Evolutionary conservation across 2,329 filamentous ascomycete genomes (phyloP).

Genomic region (Nakataea oryzae): DNA sequence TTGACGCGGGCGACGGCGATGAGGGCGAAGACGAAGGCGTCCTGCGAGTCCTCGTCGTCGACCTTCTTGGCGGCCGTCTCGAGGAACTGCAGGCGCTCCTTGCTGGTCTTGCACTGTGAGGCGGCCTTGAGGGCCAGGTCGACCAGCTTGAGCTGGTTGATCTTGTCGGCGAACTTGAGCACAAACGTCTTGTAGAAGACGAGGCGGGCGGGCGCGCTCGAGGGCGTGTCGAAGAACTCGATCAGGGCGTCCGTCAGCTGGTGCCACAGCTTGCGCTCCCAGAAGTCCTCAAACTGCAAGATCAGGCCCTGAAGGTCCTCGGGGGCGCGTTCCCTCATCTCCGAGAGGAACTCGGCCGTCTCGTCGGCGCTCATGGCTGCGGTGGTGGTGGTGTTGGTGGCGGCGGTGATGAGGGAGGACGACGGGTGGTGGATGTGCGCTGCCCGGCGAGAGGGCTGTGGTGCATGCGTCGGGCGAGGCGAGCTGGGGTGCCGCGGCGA

Average conservation of each 20-base stretch:
- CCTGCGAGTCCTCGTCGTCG: slow-evolving; percentile 84
- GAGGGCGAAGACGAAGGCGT: slow-evolving; percentile 89
- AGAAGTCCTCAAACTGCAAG: slow-evolving; percentile 88
- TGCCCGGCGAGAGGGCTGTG: slow-evolving; percentile 1
- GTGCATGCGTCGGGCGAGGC: too few relatives aligned
- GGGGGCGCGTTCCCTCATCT: slow-evolving; percentile 80
- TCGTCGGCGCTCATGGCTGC: slow-evolving; percentile 68
- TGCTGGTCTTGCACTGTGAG: slow-evolving; percentile 72
- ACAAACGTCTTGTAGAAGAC: slow-evolving; percentile 91
- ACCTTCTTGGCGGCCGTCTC: slow-evolving; percentile 77
- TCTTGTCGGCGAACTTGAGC: slow-evolving; percentile 92
- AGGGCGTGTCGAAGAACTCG: slow-evolving; percentile 74
- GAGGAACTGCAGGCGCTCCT: slow-evolving; percentile 79
- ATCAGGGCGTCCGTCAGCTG: slow-evolving; percentile 86
- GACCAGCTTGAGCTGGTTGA: slow-evolving; percentile 97
- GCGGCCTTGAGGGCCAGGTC: slow-evolving; percentile 80
- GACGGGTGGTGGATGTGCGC: too few relatives aligned
- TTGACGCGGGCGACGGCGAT: slow-evolving; percentile 84
- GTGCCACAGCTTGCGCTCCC: slow-evolving; percentile 99
- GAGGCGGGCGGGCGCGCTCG: slow-evolving; percentile 76
- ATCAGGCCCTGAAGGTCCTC: slow-evolving; percentile 82
- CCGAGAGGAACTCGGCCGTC: slow-evolving; percentile 83
- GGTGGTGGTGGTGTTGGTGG: slow-evolving; percentile 7
- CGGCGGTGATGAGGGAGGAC: too few relatives aligned
- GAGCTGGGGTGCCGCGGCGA: background rate